Conservation (phyloP, 805 yeast genomes). For the Candida peoriensis region DNA sequence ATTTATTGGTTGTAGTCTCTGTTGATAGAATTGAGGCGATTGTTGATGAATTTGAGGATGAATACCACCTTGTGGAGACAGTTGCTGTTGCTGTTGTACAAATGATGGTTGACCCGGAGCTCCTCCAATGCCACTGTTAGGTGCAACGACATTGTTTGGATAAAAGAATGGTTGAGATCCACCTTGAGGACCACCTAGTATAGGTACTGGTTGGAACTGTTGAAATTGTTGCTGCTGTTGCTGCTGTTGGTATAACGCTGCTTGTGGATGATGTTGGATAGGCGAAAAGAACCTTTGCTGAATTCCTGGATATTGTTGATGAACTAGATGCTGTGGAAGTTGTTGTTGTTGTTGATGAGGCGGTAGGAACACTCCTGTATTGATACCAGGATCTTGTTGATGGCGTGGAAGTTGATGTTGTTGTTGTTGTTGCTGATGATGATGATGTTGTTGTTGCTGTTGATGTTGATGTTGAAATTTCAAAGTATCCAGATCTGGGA, state of each 20-base stretch:
- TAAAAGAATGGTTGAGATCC: slow-evolving; percentile 7
- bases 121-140: slow-evolving; percentile 5
- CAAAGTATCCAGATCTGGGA: slow-evolving; percentile 32
- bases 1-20: slow-evolving; percentile 7
- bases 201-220: slow-evolving; percentile 17
- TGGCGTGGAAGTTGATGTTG: slow-evolving; percentile 4
- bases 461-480: slow-evolving; percentile 6
- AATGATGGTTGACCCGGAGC: slow-evolving; percentile 1
- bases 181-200: slow-evolving; percentile 16
- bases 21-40: slow-evolving; percentile 11
- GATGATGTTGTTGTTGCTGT: slow-evolving; percentile 1
- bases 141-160: slow-evolving; percentile 1
- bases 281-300: slow-evolving; percentile 5
- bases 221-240: slow-evolving; percentile 10
- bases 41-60: slow-evolving; percentile 3
- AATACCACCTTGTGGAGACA: slow-evolving; percentile 1
- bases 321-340: slow-evolving; percentile 1
- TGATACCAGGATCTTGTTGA: not conserved
- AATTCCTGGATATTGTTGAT: slow-evolving; percentile 4
- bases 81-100: slow-evolving; percentile 2
- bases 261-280: slow-evolving; percentile 8
- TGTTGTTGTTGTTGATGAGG: slow-evolving; percentile 4
- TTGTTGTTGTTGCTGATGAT: slow-evolving; percentile 3
- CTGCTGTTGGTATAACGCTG: slow-evolving; percentile 4
- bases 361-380: not conserved